A percentile compares a stretch with the other conserved stretches of the same genome.
phyloP scores from a whole-genome alignment of 192 early-diverging fungal species.

The Entomortierella parvispora region DNA sequence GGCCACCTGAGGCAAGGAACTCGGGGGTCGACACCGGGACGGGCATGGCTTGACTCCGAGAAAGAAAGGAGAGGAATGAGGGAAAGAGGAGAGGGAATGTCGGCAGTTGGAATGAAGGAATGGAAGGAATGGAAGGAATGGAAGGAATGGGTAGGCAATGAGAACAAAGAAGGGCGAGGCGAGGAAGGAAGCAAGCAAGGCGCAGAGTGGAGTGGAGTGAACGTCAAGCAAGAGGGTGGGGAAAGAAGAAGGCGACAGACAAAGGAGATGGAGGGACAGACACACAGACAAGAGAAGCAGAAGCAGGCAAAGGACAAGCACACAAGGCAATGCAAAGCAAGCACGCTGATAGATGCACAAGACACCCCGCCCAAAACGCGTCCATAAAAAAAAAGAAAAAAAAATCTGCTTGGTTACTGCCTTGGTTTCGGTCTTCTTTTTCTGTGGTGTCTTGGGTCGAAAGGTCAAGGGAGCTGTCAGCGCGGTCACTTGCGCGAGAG shows the following conservation, averaged over 20 bases:
- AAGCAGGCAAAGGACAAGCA: background rate
- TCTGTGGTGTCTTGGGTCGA: background rate
- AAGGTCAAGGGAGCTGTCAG: background rate
- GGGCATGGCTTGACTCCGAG: too few relatives aligned
- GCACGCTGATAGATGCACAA: too few relatives aligned
- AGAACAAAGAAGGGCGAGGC: background rate
- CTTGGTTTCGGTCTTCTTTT: background rate
- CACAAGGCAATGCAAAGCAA: background rate
- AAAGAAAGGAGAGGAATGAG: background rate
- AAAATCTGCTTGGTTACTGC: too few relatives aligned
- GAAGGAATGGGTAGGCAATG: background rate
- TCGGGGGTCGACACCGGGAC: conserved; percentile 12
- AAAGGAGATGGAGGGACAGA: background rate
- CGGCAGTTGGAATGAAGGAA: background rate
- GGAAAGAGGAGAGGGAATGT: background rate
- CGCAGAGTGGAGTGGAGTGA: too few relatives aligned
- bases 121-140: conserved; percentile 1
- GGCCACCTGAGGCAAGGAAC: conserved; percentile 7
- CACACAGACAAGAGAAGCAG: background rate
- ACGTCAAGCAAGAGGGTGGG: too few relatives aligned
- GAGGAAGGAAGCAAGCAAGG: too few relatives aligned
- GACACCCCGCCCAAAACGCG: too few relatives aligned
- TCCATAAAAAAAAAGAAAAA: too few relatives aligned
- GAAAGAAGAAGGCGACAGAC: background rate
- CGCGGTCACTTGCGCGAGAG: too few relatives aligned